These are phyloP conservation scores for Candida endomychidarum DNA, from an alignment of 805 yeast genomes.

Conservation along the genomic window DNA sequence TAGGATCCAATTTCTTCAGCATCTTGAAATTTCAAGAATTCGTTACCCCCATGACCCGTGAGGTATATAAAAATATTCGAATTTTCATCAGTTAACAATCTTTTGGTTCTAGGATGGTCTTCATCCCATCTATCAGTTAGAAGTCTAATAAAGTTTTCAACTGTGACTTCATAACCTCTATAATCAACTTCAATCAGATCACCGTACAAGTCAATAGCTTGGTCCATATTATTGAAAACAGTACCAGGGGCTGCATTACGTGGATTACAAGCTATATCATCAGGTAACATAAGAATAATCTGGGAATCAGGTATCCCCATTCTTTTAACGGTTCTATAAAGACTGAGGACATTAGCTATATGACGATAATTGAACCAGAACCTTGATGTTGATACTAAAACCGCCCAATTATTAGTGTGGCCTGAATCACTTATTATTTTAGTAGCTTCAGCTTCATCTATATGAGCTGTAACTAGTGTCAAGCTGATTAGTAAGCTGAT, in stretches of 20 bases:
- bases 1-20: slow-evolving; percentile 96
- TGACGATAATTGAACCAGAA: slow-evolving; percentile 99
- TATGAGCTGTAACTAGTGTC: neutral
- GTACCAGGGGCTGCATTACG: slow-evolving; percentile 95
- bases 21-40: slow-evolving; percentile 94
- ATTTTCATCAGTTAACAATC: slow-evolving; percentile 88
- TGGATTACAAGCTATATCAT: slow-evolving; percentile 96
- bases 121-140: slow-evolving; percentile 95
- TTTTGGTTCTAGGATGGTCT: slow-evolving; percentile 88
- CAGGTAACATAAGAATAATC: slow-evolving; percentile 92
- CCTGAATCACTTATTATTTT: slow-evolving; percentile 34
- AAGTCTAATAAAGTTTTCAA: slow-evolving; percentile 89
- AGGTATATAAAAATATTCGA: slow-evolving; percentile 91
- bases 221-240: slow-evolving; percentile 90
- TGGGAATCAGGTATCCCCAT: slow-evolving; percentile 98
- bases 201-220: slow-evolving; percentile 90
- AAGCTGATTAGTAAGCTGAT: neutral
- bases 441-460: slow-evolving; percentile 22
- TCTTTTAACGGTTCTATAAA: slow-evolving; percentile 94
- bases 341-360: slow-evolving; percentile 92
- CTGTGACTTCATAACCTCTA: slow-evolving; percentile 97
- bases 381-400: slow-evolving; percentile 89
- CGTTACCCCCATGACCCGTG: slow-evolving; percentile 99
- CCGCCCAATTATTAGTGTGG: slow-evolving; percentile 78
- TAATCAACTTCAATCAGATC: slow-evolving; percentile 95